Conservation (phyloP, 371 early-diverging fungal genomes). For the Rhizopus sp. region DNA sequence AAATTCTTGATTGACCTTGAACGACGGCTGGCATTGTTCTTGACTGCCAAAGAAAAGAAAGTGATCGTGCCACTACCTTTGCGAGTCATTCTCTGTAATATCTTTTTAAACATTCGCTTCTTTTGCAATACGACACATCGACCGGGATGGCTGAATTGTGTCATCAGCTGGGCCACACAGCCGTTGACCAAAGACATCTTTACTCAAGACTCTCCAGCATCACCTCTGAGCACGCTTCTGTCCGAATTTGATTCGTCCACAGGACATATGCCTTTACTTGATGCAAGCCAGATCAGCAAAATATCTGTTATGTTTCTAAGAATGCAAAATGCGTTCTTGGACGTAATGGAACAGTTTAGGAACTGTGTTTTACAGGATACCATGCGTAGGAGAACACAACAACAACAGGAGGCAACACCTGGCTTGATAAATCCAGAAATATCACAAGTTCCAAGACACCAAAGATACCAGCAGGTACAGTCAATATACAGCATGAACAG, state of each 20-base stretch:
- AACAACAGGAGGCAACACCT: no score
- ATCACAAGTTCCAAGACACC: not conserved
- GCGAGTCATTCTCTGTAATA: conserved; percentile 55
- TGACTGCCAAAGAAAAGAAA: conserved; percentile 60
- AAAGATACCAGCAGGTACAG: not conserved
- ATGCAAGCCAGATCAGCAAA: conserved; percentile 30
- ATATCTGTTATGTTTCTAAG: conserved; percentile 43
- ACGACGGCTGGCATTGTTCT: conserved; percentile 55
- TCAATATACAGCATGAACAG: conserved; percentile 11
- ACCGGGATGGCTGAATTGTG: conserved; percentile 64
- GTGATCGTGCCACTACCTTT: conserved; percentile 56
- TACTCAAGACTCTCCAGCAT: not conserved
- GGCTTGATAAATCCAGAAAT: no score
- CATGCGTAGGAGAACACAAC: not conserved
- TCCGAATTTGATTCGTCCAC: conserved; percentile 3
- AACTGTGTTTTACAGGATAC: not conserved
- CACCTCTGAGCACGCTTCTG: not conserved
- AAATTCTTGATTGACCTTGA: conserved; percentile 69
- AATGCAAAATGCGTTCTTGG: conserved; percentile 37
- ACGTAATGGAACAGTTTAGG: conserved; percentile 23
- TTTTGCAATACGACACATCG: conserved; percentile 65
- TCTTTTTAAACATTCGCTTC: conserved; percentile 61
- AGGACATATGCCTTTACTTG: conserved; percentile 1
- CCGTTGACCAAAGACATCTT: conserved; percentile 14
- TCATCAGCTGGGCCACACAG: conserved; percentile 57